Evolutionary conservation across 2,329 filamentous ascomycete genomes (phyloP).

Genomic region (Pestalotiopsis sp.): DNA sequence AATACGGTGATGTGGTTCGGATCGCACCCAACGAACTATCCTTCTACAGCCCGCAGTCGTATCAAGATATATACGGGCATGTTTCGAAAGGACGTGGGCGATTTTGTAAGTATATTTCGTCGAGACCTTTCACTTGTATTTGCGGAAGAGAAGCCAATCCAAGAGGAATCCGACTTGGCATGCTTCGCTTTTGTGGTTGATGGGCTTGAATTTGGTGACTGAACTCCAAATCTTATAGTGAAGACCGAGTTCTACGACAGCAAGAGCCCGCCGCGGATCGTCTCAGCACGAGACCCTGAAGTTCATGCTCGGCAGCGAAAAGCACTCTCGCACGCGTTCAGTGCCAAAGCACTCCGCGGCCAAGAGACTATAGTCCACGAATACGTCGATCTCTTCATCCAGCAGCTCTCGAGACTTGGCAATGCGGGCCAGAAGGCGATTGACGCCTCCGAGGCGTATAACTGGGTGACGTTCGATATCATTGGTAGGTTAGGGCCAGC

Average conservation of each 20-base stretch:
- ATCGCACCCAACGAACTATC: constrained; percentile 43
- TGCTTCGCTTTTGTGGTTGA: neutral
- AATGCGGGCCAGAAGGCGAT: constrained; percentile 22
- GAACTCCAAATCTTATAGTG: neutral
- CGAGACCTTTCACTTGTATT: neutral
- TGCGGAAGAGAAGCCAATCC: neutral
- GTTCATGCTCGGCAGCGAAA: constrained; percentile 31
- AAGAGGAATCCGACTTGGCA: neutral
- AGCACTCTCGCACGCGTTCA: constrained; percentile 30
- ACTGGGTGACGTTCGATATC: constrained; percentile 33
- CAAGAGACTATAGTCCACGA: constrained; percentile 33
- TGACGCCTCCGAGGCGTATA: constrained; percentile 25
- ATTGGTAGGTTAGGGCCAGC: constrained; percentile 25
- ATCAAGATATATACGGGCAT: constrained; percentile 43
- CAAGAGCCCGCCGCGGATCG: neutral
- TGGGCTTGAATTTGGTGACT: neutral
- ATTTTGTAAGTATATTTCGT: neutral
- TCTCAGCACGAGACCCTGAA: constrained; percentile 21
- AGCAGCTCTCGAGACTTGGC: constrained; percentile 24
- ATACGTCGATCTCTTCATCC: constrained; percentile 32
- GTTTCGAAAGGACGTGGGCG: neutral
- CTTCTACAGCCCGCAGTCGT: constrained; percentile 39
- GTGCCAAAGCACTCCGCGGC: constrained; percentile 25
- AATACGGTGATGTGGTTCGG: constrained; percentile 36
- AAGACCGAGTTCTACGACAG: constrained; percentile 28